A percentile compares a stretch with the other conserved stretches of the same genome.
phyloP scores from a whole-genome alignment of 345 rosid genomes.

The Draba incana region DNA sequence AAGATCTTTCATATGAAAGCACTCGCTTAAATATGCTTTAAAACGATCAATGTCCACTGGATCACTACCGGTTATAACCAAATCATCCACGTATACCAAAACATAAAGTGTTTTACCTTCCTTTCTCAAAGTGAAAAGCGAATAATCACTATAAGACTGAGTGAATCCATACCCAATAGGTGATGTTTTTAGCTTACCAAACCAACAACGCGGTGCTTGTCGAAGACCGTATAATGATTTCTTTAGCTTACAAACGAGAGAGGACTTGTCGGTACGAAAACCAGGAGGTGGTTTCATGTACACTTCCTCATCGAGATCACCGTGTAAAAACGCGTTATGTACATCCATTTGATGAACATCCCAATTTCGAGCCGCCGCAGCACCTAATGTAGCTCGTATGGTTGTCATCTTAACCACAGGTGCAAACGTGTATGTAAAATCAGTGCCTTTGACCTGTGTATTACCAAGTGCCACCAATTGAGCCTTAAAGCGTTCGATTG shows the following conservation, averaged over 20 bases:
- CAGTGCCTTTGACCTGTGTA: neutral
- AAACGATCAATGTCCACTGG: rapidly evolving
- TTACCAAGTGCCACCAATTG: neutral
- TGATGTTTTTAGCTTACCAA: neutral
- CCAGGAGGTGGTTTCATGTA: too few species aligned
- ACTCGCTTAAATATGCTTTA: neutral
- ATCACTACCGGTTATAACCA: neutral
- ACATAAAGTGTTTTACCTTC: neutral
- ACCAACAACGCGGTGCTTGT: neutral
- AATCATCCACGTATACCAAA: constrained; percentile 14
- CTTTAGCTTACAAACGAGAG: neutral
- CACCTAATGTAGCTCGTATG: neutral
- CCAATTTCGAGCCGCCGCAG: neutral
- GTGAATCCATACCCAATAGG: neutral
- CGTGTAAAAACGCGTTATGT: neutral
- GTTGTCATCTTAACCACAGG: neutral
- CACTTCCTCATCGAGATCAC: neutral
- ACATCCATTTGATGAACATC: neutral
- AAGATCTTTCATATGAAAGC: constrained; percentile 15
- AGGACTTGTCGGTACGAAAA: too few species aligned
- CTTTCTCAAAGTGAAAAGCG: neutral
- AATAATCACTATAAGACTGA: neutral
- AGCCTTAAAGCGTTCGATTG: neutral
- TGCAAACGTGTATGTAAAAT: neutral
- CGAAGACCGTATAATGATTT: neutral